Conservation (phyloP, 208 protist species). For the Zelonia costaricensis region DNA sequence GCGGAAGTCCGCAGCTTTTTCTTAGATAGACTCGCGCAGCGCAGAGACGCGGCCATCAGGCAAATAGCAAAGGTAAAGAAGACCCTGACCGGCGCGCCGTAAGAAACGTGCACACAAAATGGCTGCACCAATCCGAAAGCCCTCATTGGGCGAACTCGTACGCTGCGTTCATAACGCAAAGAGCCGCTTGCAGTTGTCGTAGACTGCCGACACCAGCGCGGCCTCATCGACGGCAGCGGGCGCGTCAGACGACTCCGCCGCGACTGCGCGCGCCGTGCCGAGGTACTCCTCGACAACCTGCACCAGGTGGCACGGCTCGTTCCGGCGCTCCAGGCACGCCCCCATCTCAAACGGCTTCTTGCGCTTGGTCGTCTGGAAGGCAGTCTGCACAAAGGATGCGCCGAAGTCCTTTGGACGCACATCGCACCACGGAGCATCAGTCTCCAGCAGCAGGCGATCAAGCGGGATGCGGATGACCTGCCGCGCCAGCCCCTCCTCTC, state of each 20-base stretch:
- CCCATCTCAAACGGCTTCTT: constrained; percentile 62
- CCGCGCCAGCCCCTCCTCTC: constrained; percentile 68
- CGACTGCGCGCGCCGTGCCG: constrained; percentile 25
- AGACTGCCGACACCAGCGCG: constrained; percentile 32
- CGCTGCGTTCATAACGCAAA: constrained; percentile 31
- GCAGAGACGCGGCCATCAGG: too few species aligned
- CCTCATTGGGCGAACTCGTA: too few species aligned
- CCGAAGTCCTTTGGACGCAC: constrained; percentile 90
- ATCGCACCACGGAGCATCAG: constrained; percentile 96
- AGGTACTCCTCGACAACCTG: constrained; percentile 79
- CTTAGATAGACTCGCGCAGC: too few species aligned
- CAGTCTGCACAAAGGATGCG: constrained; percentile 62
- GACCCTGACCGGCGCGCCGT: too few species aligned
- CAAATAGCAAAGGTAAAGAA: too few species aligned
- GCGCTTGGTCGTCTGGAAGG: constrained; percentile 59
- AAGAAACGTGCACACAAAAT: too few species aligned
- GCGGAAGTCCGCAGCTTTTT: too few species aligned
- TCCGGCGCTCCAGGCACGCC: constrained; percentile 85
- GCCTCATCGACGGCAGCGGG: constrained; percentile 31
- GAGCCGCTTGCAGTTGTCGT: constrained; percentile 45
- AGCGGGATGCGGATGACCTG: constrained; percentile 82
- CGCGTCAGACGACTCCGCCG: neutral
- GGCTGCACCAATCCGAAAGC: too few species aligned
- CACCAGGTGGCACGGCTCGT: constrained; percentile 88
- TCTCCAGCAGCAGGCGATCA: constrained; percentile 91